Evolutionary conservation across 495 filamentous ascomycete species (phyloP), one percentile per base, ranked within the genome.

Genomic region (Immersiella caudata): DNA sequence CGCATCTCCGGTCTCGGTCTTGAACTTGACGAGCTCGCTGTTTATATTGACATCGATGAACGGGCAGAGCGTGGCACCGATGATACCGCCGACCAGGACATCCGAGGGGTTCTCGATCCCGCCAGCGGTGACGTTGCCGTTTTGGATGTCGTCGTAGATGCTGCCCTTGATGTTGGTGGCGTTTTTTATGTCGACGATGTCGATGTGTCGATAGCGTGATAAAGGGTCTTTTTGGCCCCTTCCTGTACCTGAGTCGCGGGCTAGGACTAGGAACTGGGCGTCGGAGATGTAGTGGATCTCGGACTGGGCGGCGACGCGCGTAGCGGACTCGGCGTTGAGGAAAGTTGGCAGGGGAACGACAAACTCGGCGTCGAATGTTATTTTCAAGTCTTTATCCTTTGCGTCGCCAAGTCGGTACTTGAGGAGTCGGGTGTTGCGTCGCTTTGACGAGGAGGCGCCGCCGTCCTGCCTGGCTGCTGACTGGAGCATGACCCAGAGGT

Each of bases 41-140:
- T 91, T 89, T 55, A 90, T 79, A 77, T 94, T 95, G 70, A 85
- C 91, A 75, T 93, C 89, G 40, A 94, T 67, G 75, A 90, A 93
- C 2, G 84, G 71, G 74, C 90, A 95, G 70, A 91, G 89, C 65
- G 81, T 79, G 1, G 88, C 90, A 0, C 88, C 82, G 2, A 76
- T 87, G 71, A 94, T 86, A 18, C 75, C 82, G 0, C 74, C 20
- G 14, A 89, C 81, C 25, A 93, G 74, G 7, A 80, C 76, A 20
- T 90, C 91, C n/a, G n/a, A n/a, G n/a, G n/a, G n/a, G n/a, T n/a
- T n/a, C n/a, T n/a, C n/a, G n/a, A 65, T 57, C 67, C 66, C 11
- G 73, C 79, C 66, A 74, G 59, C 22, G 70, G 71, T 35, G 68
- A 74, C 33, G 54, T 76, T 12, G 71, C 72, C 59, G 40, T 67